Conservation (phyloP, 352 stramenopile genomes). For the Pythium oligandrum region DNA sequence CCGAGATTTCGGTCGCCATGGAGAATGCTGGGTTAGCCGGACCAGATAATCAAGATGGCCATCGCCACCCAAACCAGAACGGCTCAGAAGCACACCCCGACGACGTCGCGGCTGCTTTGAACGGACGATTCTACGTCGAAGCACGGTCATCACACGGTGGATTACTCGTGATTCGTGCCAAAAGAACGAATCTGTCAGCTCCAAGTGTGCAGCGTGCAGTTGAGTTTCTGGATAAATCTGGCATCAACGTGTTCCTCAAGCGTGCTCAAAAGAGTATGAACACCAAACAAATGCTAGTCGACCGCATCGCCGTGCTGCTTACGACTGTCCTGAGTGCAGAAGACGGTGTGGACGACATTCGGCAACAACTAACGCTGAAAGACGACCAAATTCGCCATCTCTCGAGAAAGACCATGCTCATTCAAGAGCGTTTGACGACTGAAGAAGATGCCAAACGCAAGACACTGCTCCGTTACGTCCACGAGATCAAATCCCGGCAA, state of each 20-base stretch:
- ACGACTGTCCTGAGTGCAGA: slow-evolving; percentile 68
- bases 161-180: slow-evolving; percentile 89
- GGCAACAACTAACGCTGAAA: slow-evolving; percentile 44
- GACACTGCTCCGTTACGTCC: slow-evolving; percentile 93
- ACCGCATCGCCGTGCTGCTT: slow-evolving; percentile 84
- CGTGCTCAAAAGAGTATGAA: slow-evolving; percentile 90
- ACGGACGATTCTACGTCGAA: slow-evolving; percentile 87
- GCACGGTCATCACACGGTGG: slow-evolving; percentile 75
- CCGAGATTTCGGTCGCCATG: slow-evolving; percentile 45
- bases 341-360: slow-evolving; percentile 51
- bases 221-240: slow-evolving; percentile 88
- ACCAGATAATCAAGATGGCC: slow-evolving; percentile 25
- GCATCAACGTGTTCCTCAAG: slow-evolving; percentile 92
- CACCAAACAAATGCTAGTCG: slow-evolving; percentile 90
- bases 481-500: slow-evolving; percentile 86
- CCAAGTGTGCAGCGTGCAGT: slow-evolving; percentile 48
- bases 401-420: slow-evolving; percentile 52
- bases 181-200: slow-evolving; percentile 73
- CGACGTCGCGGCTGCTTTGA: slow-evolving; percentile 50
- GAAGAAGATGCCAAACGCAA: slow-evolving; percentile 96
- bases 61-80: slow-evolving; percentile 10
- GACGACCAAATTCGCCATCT: slow-evolving; percentile 85
- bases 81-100: slow-evolving; percentile 38
- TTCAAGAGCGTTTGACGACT: slow-evolving; percentile 80
- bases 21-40: slow-evolving; percentile 43